Evolutionary conservation across 768 basidiomycete genomes (phyloP).

Genomic region (Pleurotus tuoliensis): DNA sequence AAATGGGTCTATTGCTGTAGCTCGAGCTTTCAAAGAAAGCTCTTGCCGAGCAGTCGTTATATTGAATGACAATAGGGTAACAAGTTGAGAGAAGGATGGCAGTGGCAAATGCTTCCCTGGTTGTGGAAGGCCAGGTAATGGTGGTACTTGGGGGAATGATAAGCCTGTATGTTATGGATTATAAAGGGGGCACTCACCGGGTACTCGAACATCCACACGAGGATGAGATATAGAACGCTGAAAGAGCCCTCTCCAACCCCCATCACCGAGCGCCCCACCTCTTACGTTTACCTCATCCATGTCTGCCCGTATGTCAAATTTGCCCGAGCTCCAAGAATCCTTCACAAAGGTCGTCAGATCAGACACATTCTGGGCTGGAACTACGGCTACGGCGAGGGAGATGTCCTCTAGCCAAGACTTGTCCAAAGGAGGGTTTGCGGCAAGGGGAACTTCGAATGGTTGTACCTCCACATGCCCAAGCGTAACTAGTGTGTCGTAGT

Average conservation of each 20-base stretch:
- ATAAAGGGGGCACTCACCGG: slow-evolving; percentile 40
- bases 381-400: slow-evolving; percentile 45
- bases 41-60: slow-evolving; percentile 26
- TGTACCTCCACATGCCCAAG: slow-evolving; percentile 46
- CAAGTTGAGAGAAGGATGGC: slow-evolving; percentile 53
- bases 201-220: slow-evolving; percentile 41
- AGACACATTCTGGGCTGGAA: slow-evolving; percentile 49
- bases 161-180: background rate
- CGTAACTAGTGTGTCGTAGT: slow-evolving; percentile 30
- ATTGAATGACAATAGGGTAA: slow-evolving; percentile 57
- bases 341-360: slow-evolving; percentile 47
- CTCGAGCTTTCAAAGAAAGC: slow-evolving; percentile 46
- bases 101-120: slow-evolving; percentile 49
- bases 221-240: slow-evolving; percentile 40
- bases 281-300: slow-evolving; percentile 41
- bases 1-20: slow-evolving; percentile 55
- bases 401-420: slow-evolving; percentile 56
- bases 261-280: slow-evolving; percentile 43
- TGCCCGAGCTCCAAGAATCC: slow-evolving; percentile 56
- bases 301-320: slow-evolving; percentile 38
- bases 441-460: slow-evolving; percentile 54
- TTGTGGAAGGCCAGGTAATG: slow-evolving; percentile 60
- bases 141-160: slow-evolving; percentile 44
- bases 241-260: slow-evolving; percentile 46
- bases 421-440: slow-evolving; percentile 47